A percentile compares a stretch with the other conserved stretches of the same genome.
Evolutionary conservation across 2,329 filamentous ascomycete genomes (phyloP).

Genomic region (Ascochyta lentis): DNA sequence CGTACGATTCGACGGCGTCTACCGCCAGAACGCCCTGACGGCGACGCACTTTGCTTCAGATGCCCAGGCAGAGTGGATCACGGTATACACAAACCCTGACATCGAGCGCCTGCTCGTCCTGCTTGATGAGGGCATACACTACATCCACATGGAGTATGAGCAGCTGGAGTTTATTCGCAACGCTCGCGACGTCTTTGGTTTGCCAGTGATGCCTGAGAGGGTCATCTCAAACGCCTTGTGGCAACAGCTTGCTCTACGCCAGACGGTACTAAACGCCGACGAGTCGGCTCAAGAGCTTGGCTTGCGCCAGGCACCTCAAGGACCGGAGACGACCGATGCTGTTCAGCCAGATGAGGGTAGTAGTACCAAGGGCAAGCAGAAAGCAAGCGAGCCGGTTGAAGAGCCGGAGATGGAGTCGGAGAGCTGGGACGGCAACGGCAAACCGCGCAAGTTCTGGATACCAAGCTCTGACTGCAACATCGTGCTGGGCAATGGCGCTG

Average conservation of each 20-base stretch:
- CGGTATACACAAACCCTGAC: slow-evolving; percentile 61
- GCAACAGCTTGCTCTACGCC: slow-evolving; percentile 64
- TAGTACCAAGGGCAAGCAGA: slow-evolving; percentile 55
- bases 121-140: slow-evolving; percentile 66
- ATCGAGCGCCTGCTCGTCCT: slow-evolving; percentile 63
- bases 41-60: slow-evolving; percentile 50
- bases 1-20: slow-evolving; percentile 60
- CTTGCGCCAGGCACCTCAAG: slow-evolving; percentile 53
- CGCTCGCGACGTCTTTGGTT: slow-evolving; percentile 60
- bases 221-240: slow-evolving; percentile 64
- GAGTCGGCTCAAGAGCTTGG: slow-evolving; percentile 62
- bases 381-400: slow-evolving; percentile 25
- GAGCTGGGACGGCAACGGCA: slow-evolving; percentile 62
- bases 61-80: slow-evolving; percentile 56
- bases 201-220: slow-evolving; percentile 62
- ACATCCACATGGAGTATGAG: slow-evolving; percentile 65
- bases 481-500: slow-evolving; percentile 61
- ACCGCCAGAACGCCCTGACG: slow-evolving; percentile 54
- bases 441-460: slow-evolving; percentile 64
- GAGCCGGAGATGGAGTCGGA: slow-evolving; percentile 54
- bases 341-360: slow-evolving; percentile 31
- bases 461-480: slow-evolving; percentile 63
- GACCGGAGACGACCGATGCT: slow-evolving; percentile 32
- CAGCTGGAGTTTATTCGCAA: slow-evolving; percentile 62
- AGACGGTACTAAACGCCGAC: slow-evolving; percentile 60